Conservation (phyloP, 1,284 basidiomycete genomes). For the Ceratobasidium sp. region DNA sequence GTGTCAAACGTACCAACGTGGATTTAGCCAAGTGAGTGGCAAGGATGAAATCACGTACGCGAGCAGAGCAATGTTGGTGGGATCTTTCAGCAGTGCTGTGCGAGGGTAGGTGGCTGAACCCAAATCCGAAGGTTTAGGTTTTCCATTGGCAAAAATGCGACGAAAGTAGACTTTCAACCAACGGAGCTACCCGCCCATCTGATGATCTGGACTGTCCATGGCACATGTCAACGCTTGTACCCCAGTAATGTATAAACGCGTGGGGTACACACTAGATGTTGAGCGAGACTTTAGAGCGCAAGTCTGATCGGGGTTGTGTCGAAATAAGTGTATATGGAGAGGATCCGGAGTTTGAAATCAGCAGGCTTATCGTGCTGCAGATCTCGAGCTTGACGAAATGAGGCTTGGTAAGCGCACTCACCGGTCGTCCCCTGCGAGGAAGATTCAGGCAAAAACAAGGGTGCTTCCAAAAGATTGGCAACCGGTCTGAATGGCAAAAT, state of each 20-base stretch:
- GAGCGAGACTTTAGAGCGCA: neutral
- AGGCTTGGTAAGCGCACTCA: neutral
- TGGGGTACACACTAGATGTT: neutral
- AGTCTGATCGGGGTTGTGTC: slow-evolving; percentile 24
- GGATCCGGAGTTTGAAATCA: slow-evolving; percentile 28
- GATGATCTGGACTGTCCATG: slow-evolving; percentile 16
- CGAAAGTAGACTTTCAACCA: neutral
- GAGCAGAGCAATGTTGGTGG: neutral
- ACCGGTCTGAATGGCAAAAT: neutral
- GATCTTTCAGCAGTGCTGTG: neutral
- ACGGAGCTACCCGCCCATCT: slow-evolving; percentile 33
- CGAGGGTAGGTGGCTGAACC: slow-evolving; percentile 4
- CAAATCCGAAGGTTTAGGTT: slow-evolving; percentile 8
- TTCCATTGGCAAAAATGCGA: neutral
- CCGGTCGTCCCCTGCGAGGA: slow-evolving; percentile 28
- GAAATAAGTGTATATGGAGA: neutral
- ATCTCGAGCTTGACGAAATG: slow-evolving; percentile 6
- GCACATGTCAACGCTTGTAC: neutral
- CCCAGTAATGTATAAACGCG: neutral
- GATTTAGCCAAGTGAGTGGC: slow-evolving; percentile 1
- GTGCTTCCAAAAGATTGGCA: slow-evolving; percentile 2
- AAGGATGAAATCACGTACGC: neutral
- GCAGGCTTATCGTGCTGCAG: slow-evolving; percentile 17
- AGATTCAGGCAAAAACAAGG: slow-evolving; percentile 6
- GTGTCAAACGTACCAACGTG: neutral